These are phyloP conservation scores for Venturia carpophila DNA, from an alignment of 2,329 filamentous ascomycete genomes.

Conservation along the genomic window DNA sequence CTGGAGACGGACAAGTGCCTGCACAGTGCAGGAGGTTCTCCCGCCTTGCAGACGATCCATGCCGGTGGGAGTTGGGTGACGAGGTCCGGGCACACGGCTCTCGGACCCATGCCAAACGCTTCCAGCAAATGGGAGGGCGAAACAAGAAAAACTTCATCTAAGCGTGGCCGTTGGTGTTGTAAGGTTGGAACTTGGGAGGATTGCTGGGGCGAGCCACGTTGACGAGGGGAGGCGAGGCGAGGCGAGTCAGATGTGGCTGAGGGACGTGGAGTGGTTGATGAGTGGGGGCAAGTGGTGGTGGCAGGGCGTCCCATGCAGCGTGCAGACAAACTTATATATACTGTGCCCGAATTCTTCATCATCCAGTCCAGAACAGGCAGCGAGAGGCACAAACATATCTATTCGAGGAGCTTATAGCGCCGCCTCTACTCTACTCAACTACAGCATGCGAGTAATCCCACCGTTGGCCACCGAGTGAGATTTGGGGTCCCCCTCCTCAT, in stretches of 20 bases:
- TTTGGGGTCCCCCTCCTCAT: too few species aligned
- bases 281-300: too few species aligned
- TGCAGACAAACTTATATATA: too few species aligned
- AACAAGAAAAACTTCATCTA: neutral
- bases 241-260: neutral
- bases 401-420: neutral
- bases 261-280: too few species aligned
- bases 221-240: neutral
- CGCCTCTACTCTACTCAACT: neutral
- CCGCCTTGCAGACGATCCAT: neutral
- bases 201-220: neutral
- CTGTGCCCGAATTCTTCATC: neutral
- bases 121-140: neutral
- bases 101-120: neutral
- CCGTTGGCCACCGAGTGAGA: too few species aligned
- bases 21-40: constrained; percentile 1
- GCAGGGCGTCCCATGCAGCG: neutral
- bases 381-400: neutral
- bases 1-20: neutral
- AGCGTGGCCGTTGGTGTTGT: neutral
- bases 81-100: neutral
- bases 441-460: too few species aligned
- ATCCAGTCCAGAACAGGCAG: neutral
- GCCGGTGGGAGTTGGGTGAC: neutral
- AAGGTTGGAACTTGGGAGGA: neutral